A percentile compares a stretch with the other conserved stretches of the same genome.
Evolutionary conservation across 2,329 filamentous ascomycete genomes (phyloP).

Genomic region (Colletotrichum sansevieriae): DNA sequence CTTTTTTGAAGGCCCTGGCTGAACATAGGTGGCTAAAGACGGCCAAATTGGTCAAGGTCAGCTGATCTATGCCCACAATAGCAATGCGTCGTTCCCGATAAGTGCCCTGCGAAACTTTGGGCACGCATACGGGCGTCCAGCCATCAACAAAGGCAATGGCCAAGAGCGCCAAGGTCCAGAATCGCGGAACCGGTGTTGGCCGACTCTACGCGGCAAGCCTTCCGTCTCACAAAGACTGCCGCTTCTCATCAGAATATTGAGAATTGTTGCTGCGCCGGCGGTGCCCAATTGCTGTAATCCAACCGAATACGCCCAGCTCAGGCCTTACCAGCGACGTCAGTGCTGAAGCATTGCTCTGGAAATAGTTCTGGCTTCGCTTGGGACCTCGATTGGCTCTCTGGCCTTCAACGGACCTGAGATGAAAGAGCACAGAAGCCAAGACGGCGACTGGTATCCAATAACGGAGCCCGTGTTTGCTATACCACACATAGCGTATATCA

Average conservation of each 20-base stretch:
- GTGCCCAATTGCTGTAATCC: too few species aligned
- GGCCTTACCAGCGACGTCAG: background rate
- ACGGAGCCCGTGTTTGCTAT: constrained; percentile 2
- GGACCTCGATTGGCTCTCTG: background rate
- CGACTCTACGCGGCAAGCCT: constrained; percentile 1
- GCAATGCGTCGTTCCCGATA: too few species aligned
- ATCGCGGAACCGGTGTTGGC: constrained; percentile 1
- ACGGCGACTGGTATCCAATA: background rate
- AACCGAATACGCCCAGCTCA: too few species aligned
- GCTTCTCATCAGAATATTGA: background rate
- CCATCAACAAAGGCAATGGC: background rate
- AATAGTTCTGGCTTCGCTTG: background rate
- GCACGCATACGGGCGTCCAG: background rate
- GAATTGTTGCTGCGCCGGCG: too few species aligned
- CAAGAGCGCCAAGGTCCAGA: constrained; percentile 3
- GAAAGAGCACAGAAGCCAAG: constrained; percentile 11
- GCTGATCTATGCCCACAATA: background rate
- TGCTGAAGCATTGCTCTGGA: constrained; percentile 10
- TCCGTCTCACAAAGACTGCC: background rate
- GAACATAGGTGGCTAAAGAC: background rate
- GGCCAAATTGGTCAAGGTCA: constrained; percentile 2
- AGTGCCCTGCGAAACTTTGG: too few species aligned
- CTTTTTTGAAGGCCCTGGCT: background rate
- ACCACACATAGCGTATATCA: background rate
- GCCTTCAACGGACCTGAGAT: background rate